Conservation (phyloP, 805 yeast species). For the Candida jianshihensis region DNA sequence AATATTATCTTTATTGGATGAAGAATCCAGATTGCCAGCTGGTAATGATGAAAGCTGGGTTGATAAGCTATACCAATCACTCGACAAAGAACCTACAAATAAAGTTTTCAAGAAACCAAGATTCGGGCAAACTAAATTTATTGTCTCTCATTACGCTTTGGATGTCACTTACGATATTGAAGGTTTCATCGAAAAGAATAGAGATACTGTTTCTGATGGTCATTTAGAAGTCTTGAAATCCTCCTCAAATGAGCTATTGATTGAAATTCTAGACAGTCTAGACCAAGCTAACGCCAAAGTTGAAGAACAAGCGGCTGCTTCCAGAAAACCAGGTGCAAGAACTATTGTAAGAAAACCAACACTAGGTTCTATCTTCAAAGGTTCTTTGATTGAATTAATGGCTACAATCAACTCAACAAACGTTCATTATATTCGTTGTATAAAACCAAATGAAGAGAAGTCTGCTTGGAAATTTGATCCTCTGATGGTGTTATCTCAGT, state of each 20-base stretch:
- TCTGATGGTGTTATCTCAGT: conserved; percentile 88
- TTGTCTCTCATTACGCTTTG: conserved; percentile 89
- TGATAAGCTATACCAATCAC: conserved; percentile 78
- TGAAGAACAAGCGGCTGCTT: conserved; percentile 25
- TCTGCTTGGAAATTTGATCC: conserved; percentile 95
- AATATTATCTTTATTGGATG: conserved; percentile 81
- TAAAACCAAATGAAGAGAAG: conserved; percentile 91
- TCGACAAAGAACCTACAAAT: conserved; percentile 70
- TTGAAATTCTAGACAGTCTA: conserved; percentile 55
- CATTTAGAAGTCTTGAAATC: conserved; percentile 77
- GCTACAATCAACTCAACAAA: conserved; percentile 87
- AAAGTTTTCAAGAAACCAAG: conserved; percentile 86
- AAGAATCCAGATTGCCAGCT: conserved; percentile 90
- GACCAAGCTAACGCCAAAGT: conserved; percentile 40
- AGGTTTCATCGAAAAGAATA: conserved; percentile 93
- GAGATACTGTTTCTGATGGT: conserved; percentile 97
- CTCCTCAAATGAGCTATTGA: conserved; percentile 59
- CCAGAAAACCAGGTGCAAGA: conserved; percentile 32
- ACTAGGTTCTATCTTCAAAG: conserved; percentile 88
- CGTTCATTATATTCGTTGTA: conserved; percentile 95
- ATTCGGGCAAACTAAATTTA: conserved; percentile 85
- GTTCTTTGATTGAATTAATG: conserved; percentile 90
- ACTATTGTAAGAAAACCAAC: conserved; percentile 75
- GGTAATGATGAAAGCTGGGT: conserved; percentile 92
- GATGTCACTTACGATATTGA: conserved; percentile 89